phyloP scores from a whole-genome alignment of 495 filamentous ascomycete species.

The Aspergillus taichungensis region DNA sequence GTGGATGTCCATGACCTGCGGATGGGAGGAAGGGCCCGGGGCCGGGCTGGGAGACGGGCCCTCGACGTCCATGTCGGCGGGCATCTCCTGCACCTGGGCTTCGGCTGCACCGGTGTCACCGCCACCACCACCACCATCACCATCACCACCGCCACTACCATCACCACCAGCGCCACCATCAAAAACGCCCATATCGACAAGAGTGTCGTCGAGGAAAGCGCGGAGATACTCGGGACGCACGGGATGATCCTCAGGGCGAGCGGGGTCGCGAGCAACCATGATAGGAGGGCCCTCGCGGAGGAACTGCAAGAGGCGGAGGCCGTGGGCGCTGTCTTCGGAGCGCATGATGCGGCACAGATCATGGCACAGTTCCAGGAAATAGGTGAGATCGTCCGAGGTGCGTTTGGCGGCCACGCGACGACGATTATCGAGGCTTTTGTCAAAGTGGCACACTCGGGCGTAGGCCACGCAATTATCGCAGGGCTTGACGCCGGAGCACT shows the following conservation, averaged over 20 bases:
- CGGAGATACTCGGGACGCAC: no score
- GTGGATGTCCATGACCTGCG: slow-evolving; percentile 41
- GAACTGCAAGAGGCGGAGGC: slow-evolving; percentile 22
- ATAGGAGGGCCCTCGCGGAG: slow-evolving; percentile 16
- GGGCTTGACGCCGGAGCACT: slow-evolving; percentile 35
- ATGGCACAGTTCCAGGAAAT: slow-evolving; percentile 34
- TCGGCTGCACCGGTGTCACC: slow-evolving; percentile 1
- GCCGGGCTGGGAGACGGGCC: no score
- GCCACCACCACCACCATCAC: no score
- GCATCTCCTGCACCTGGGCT: slow-evolving; percentile 28
- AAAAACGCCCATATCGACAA: no score
- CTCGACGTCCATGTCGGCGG: slow-evolving; percentile 20
- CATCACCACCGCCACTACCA: no score
- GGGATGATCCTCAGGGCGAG: no score
- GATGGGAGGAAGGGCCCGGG: slow-evolving; percentile 23
- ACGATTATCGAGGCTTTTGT: slow-evolving; percentile 39
- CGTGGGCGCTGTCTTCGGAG: slow-evolving; percentile 22
- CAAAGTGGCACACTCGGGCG: slow-evolving; percentile 34
- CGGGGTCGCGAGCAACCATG: no score
- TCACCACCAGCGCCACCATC: no score
- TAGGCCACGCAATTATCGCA: slow-evolving; percentile 37
- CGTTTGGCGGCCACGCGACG: slow-evolving; percentile 42
- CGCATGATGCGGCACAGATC: slow-evolving; percentile 34
- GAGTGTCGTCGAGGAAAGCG: no score
- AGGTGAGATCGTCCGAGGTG: slow-evolving; percentile 35